Evolutionary conservation across 1,284 basidiomycete species (phyloP).

Genomic region (Pisolithus thermaeus): DNA sequence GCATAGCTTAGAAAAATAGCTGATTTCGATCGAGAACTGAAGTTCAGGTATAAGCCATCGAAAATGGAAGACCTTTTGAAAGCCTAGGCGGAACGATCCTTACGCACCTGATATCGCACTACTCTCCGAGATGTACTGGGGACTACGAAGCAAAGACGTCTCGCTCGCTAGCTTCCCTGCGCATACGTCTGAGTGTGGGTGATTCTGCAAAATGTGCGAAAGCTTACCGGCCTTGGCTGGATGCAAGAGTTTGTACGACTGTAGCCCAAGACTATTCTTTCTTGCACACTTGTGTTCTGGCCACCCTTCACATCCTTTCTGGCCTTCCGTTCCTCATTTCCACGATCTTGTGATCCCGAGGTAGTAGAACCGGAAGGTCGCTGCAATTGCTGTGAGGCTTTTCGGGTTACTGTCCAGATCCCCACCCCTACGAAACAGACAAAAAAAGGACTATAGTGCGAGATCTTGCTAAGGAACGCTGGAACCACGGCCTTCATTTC

Average conservation of each 20-base stretch:
- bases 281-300: background rate
- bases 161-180: conserved; percentile 26
- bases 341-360: background rate
- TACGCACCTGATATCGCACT: conserved; percentile 50
- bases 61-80: background rate
- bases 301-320: background rate
- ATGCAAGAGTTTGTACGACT: conserved; percentile 21
- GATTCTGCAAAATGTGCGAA: background rate
- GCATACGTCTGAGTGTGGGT: too few species aligned
- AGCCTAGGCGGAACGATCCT: background rate
- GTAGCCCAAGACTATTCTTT: conserved; percentile 18
- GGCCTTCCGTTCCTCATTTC: background rate
- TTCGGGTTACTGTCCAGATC: conserved; percentile 39
- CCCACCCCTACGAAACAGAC: conserved; percentile 48
- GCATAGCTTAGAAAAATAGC: background rate
- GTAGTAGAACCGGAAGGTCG: background rate
- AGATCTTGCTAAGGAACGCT: conserved; percentile 34
- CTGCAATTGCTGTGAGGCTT: conserved; percentile 5
- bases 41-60: background rate
- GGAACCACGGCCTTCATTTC: conserved; percentile 40
- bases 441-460: conserved; percentile 31
- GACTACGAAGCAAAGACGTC: conserved; percentile 58
- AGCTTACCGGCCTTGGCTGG: background rate
- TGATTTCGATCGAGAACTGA: background rate
- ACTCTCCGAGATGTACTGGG: conserved; percentile 68